Conservation (phyloP, 1,284 basidiomycete species). For the Ceratobasidium sp. region DNA sequence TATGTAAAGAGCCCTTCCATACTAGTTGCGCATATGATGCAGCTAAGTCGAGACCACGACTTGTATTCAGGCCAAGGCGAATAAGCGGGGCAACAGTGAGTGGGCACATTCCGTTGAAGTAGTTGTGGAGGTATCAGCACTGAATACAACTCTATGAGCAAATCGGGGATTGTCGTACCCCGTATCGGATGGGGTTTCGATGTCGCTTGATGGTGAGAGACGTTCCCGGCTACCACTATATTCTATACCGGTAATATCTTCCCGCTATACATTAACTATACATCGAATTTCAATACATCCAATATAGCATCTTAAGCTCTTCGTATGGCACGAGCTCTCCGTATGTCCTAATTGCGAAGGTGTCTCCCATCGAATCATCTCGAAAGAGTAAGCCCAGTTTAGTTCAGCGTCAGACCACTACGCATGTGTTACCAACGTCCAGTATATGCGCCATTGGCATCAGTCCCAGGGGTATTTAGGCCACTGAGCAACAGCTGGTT, state of each 20-base stretch:
- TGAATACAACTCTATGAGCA: neutral
- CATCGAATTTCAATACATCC: too few species aligned
- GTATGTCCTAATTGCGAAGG: neutral
- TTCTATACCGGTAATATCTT: neutral
- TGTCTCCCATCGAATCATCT: too few species aligned
- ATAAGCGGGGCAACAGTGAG: neutral
- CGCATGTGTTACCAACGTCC: too few species aligned
- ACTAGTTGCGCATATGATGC: neutral
- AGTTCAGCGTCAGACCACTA: too few species aligned
- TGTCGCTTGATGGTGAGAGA: neutral
- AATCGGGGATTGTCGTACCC: neutral
- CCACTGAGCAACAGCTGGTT: neutral
- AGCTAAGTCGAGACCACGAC: neutral
- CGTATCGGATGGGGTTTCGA: neutral
- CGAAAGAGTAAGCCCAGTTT: too few species aligned
- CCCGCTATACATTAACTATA: neutral
- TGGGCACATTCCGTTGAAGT: neutral
- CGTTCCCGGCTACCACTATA: neutral
- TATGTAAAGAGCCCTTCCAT: neutral
- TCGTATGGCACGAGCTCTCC: too few species aligned
- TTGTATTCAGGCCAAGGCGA: conserved; percentile 8
- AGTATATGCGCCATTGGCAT: too few species aligned
- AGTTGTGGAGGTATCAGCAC: neutral
- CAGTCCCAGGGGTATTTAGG: conserved; percentile 14
- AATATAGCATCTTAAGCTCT: too few species aligned